Conservation (phyloP, 2,329 filamentous ascomycete genomes). For the Claviceps citrina region DNA sequence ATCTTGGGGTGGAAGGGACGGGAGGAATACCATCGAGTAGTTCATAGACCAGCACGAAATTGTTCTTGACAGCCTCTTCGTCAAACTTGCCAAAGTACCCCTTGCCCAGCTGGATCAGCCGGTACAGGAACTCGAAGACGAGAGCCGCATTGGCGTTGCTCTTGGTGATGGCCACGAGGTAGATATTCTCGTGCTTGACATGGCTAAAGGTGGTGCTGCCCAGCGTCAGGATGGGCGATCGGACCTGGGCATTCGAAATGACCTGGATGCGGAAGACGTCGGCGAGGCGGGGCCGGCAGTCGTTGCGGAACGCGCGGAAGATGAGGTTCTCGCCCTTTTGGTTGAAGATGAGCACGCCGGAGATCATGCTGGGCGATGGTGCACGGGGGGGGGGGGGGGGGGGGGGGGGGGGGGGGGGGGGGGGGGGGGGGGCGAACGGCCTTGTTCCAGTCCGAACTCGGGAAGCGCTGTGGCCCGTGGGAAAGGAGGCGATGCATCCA, state of each 20-base stretch:
- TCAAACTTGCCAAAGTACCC: constrained; percentile 99
- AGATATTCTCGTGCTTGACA: constrained; percentile 99
- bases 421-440: constrained; percentile 3
- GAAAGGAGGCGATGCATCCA: constrained; percentile 3
- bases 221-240: constrained; percentile 90
- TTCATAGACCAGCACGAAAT: constrained; percentile 97
- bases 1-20: too few species aligned
- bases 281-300: constrained; percentile 91
- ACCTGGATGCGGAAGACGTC: constrained; percentile 98
- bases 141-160: constrained; percentile 97
- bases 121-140: constrained; percentile 95
- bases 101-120: constrained; percentile 75
- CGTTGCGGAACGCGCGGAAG: constrained; percentile 95
- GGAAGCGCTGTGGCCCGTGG: background rate
- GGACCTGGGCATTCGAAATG: constrained; percentile 94
- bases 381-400: background rate
- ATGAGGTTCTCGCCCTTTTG: constrained; percentile 99
- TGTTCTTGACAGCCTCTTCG: constrained; percentile 98
- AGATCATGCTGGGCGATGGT: constrained; percentile 55
- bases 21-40: constrained; percentile 59
- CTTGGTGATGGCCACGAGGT: constrained; percentile 92
- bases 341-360: constrained; percentile 94
- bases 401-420: background rate
- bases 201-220: constrained; percentile 98
- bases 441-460: too few species aligned